Percentiles rank a stretch among this genome's conserved stretches.
phyloP scores from a whole-genome alignment of 2,329 filamentous ascomycete genomes.

The Atkinsonella hypoxylon region DNA sequence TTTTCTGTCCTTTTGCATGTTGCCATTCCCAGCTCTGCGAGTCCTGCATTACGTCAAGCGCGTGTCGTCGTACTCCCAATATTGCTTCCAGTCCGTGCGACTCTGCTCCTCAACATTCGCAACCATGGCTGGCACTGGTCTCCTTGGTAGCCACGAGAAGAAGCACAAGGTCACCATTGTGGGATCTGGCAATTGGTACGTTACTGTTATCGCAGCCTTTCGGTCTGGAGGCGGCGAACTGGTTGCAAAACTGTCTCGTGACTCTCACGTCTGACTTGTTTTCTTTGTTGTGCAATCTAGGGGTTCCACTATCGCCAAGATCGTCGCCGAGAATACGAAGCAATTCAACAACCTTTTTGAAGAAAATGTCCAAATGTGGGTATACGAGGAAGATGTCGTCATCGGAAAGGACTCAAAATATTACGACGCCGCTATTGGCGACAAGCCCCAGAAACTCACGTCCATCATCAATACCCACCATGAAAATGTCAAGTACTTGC shows the following conservation, averaged over 20 bases:
- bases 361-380: slow-evolving; percentile 93
- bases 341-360: slow-evolving; percentile 74
- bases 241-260: not conserved
- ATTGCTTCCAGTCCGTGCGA: not conserved
- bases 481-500: slow-evolving; percentile 97
- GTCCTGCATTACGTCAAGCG: not conserved
- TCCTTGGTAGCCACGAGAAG: slow-evolving; percentile 42
- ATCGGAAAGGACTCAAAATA: slow-evolving; percentile 60
- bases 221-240: not conserved
- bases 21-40: not conserved
- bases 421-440: slow-evolving; percentile 52
- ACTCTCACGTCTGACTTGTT: not conserved
- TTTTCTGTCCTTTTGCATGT: slow-evolving; percentile 1
- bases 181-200: slow-evolving; percentile 91
- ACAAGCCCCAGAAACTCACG: slow-evolving; percentile 75
- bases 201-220: not conserved
- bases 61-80: not conserved
- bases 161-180: slow-evolving; percentile 91
- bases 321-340: slow-evolving; percentile 83
- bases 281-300: slow-evolving; percentile 27
- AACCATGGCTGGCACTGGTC: slow-evolving; percentile 21
- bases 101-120: slow-evolving; percentile 1
- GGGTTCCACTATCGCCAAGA: slow-evolving; percentile 96
- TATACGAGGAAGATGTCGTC: slow-evolving; percentile 83
- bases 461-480: slow-evolving; percentile 80